phyloP scores from a whole-genome alignment of 1,139 yeast genomes.

The Kurtzmaniella quercitrusa region DNA sequence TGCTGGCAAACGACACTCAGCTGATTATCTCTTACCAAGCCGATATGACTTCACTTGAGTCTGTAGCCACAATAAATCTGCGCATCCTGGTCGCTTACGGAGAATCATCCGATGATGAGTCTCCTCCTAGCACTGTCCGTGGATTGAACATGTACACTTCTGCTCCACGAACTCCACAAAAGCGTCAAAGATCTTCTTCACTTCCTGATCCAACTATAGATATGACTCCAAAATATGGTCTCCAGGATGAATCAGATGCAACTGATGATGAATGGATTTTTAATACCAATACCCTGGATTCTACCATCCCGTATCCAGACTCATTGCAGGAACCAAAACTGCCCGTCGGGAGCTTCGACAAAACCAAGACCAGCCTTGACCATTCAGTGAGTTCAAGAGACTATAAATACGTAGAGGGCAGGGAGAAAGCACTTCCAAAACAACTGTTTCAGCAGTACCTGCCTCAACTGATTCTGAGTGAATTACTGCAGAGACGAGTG shows the following conservation, averaged over 20 bases:
- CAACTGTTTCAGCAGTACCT: background rate
- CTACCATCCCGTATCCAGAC: background rate
- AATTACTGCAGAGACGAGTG: constrained; percentile 3
- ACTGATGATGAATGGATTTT: background rate
- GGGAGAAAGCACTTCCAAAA: background rate
- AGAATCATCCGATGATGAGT: constrained; percentile 2
- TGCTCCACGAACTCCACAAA: constrained; percentile 1
- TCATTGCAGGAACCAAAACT: background rate
- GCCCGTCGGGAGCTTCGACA: background rate
- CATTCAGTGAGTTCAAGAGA: background rate
- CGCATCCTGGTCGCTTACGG: background rate
- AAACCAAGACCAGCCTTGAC: background rate
- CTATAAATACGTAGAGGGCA: background rate
- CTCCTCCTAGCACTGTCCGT: background rate
- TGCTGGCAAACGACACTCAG: constrained; percentile 4
- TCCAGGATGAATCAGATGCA: background rate
- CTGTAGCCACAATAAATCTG: constrained; percentile 7
- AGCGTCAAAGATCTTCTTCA: background rate
- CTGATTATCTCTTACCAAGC: constrained; percentile 8
- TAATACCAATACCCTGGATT: background rate
- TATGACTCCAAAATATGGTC: background rate
- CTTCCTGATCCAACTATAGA: constrained; percentile 2
- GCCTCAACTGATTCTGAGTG: constrained; percentile 1
- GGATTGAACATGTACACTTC: constrained; percentile 1
- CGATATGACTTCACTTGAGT: constrained; percentile 8